Evolutionary conservation across 352 stramenopile species (phyloP).

Genomic region (Phytophthora aleatoria): DNA sequence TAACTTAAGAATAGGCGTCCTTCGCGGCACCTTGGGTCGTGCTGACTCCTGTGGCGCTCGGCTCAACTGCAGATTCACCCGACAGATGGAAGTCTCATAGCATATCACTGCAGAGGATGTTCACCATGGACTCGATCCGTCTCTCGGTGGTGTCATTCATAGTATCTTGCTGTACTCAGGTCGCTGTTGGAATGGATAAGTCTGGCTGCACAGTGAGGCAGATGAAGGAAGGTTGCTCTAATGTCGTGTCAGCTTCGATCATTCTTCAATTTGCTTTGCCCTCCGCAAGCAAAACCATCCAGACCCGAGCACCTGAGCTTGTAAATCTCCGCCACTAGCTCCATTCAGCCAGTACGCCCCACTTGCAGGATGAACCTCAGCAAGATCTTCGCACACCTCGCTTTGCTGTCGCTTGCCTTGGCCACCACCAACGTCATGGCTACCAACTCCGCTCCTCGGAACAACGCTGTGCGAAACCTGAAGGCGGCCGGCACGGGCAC

Average conservation of each 20-base stretch:
- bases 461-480: conserved; percentile 21
- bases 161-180: conserved; percentile 2
- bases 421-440: conserved; percentile 3
- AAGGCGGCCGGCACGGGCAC: conserved; percentile 24
- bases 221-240: background rate
- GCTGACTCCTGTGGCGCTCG: background rate
- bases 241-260: conserved; percentile 2
- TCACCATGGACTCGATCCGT: conserved; percentile 11
- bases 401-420: conserved; percentile 28
- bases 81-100: conserved; percentile 11
- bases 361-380: conserved; percentile 35
- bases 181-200: conserved; percentile 1
- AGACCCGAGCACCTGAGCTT: conserved; percentile 11
- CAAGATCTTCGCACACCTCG: conserved; percentile 34
- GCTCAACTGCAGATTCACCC: conserved; percentile 5
- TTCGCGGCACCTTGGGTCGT: background rate
- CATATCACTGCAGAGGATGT: conserved; percentile 35
- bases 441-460: conserved; percentile 15
- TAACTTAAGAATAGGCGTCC: background rate
- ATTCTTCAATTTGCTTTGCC: conserved; percentile 35
- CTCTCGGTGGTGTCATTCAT: conserved; percentile 1
- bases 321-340: conserved; percentile 7
- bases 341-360: conserved; percentile 16
- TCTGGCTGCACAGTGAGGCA: background rate
- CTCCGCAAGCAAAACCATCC: conserved; percentile 12